These are phyloP conservation scores for Nitzschia palea DNA, from an alignment of 108 stramenopile species.

Conservation along the genomic window DNA sequence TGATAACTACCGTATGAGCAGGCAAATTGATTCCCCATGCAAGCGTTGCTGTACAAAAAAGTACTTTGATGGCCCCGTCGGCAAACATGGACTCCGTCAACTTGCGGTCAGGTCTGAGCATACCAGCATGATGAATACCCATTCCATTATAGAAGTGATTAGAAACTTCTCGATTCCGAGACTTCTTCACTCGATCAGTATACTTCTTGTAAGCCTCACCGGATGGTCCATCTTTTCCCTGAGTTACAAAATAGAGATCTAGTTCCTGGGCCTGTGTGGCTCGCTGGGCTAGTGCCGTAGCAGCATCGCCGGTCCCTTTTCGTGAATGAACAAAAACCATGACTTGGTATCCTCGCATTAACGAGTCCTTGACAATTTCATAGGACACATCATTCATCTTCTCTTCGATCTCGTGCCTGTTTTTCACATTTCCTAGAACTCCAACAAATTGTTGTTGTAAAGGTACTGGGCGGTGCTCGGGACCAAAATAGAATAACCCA, in stretches of 20 bases:
- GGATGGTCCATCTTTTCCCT: conserved; percentile 45
- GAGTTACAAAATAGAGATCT: conserved; percentile 69
- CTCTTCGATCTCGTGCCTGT: conserved; percentile 65
- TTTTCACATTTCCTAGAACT: conserved; percentile 75
- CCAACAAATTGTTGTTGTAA: conserved; percentile 97
- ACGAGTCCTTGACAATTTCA: conserved; percentile 83
- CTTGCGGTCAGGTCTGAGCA: conserved; percentile 95
- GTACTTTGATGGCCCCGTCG: conserved; percentile 94
- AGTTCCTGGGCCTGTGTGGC: conserved; percentile 63
- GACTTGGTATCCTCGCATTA: conserved; percentile 95
- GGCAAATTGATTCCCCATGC: conserved; percentile 98
- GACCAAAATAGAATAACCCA: conserved; percentile 95
- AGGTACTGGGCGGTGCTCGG: conserved; percentile 97
- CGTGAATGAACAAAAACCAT: conserved; percentile 99
- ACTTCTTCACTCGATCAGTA: conserved; percentile 74
- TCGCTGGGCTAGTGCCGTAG: conserved; percentile 75
- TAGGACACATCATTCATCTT: conserved; percentile 94
- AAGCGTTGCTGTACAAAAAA: conserved; percentile 97
- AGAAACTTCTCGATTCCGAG: conserved; percentile 84
- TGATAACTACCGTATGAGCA: conserved; percentile 94
- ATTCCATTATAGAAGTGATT: conserved; percentile 91
- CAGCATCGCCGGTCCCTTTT: conserved; percentile 94
- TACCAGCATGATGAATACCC: conserved; percentile 99
- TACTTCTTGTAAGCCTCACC: conserved; percentile 66
- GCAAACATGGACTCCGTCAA: conserved; percentile 95